Conservation (phyloP, 768 basidiomycete species). For the Suillus luteus region DNA sequence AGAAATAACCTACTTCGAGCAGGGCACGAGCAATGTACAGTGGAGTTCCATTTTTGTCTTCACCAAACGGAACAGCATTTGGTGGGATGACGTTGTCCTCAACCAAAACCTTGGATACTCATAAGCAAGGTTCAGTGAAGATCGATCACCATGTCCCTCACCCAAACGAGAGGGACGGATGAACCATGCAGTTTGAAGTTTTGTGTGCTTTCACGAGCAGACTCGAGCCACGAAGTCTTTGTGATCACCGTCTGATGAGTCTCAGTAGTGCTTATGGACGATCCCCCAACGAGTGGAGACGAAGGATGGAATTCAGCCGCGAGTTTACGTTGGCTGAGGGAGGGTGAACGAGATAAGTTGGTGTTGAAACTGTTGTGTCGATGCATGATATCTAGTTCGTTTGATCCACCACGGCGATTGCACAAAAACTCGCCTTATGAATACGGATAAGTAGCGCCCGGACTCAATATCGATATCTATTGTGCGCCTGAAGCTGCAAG, state of each 20-base stretch:
- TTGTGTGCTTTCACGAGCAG: conserved; percentile 33
- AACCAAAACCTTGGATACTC: conserved; percentile 25
- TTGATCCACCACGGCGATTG: background rate
- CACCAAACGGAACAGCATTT: conserved; percentile 36
- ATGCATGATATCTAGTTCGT: background rate
- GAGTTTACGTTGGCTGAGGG: conserved; percentile 6
- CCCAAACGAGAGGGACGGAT: conserved; percentile 35
- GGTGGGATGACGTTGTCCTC: conserved; percentile 36
- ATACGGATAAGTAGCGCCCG: conserved; percentile 3
- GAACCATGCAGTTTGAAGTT: conserved; percentile 32
- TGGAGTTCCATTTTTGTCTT: conserved; percentile 31
- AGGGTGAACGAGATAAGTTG: background rate
- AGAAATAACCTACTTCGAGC: conserved; percentile 19
- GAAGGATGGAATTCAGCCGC: background rate
- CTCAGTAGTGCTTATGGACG: background rate
- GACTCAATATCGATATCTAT: background rate
- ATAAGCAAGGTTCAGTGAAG: background rate
- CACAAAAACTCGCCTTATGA: conserved; percentile 1
- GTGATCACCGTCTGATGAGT: conserved; percentile 5
- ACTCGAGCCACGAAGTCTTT: conserved; percentile 24
- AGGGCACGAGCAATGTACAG: conserved; percentile 35
- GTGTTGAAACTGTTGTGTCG: background rate
- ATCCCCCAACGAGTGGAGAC: conserved; percentile 1
- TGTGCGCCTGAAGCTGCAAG: background rate
- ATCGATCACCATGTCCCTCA: conserved; percentile 12